These are phyloP conservation scores for Tolypocladium ovalisporum DNA, from an alignment of 2,329 filamentous ascomycete species.

Conservation along the genomic window DNA sequence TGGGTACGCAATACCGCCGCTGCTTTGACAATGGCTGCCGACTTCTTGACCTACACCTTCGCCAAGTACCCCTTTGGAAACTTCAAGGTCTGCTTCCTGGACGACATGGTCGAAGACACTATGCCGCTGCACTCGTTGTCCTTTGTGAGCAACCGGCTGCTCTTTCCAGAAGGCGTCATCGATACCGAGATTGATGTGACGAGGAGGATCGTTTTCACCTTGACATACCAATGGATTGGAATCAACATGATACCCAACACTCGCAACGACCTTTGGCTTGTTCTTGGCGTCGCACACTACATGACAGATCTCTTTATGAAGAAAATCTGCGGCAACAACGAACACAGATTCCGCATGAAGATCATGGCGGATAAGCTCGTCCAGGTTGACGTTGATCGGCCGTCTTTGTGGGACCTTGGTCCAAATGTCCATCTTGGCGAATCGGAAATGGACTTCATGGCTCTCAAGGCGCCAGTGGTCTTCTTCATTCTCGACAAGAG, in stretches of 20 bases:
- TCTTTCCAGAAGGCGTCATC: slow-evolving; percentile 76
- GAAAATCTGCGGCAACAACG: slow-evolving; percentile 84
- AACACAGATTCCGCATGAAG: slow-evolving; percentile 86
- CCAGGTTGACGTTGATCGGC: slow-evolving; percentile 69
- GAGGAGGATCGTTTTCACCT: slow-evolving; percentile 66
- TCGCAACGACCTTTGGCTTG: slow-evolving; percentile 75
- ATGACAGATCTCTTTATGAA: slow-evolving; percentile 93
- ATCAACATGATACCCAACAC: slow-evolving; percentile 83
- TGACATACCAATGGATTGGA: slow-evolving; percentile 90
- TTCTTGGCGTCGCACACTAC: slow-evolving; percentile 83
- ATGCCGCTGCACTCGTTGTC: slow-evolving; percentile 72
- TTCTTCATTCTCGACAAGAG: slow-evolving; percentile 90
- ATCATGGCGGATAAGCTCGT: slow-evolving; percentile 71
- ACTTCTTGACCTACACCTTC: slow-evolving; percentile 80
- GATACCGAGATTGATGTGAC: slow-evolving; percentile 78
- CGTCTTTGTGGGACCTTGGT: slow-evolving; percentile 73
- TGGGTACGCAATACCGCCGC: slow-evolving; percentile 82
- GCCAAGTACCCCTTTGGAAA: slow-evolving; percentile 84
- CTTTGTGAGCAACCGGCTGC: slow-evolving; percentile 74
- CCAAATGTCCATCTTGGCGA: slow-evolving; percentile 66
- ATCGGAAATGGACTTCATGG: slow-evolving; percentile 83
- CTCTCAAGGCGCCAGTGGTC: slow-evolving; percentile 80
- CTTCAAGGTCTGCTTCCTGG: slow-evolving; percentile 90
- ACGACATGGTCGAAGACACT: slow-evolving; percentile 71
- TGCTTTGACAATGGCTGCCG: slow-evolving; percentile 76